Evolutionary conservation across 2,329 filamentous ascomycete genomes (phyloP), one percentile per base, ranked within the genome.

Genomic region (Aureobasidium sp.): DNA sequence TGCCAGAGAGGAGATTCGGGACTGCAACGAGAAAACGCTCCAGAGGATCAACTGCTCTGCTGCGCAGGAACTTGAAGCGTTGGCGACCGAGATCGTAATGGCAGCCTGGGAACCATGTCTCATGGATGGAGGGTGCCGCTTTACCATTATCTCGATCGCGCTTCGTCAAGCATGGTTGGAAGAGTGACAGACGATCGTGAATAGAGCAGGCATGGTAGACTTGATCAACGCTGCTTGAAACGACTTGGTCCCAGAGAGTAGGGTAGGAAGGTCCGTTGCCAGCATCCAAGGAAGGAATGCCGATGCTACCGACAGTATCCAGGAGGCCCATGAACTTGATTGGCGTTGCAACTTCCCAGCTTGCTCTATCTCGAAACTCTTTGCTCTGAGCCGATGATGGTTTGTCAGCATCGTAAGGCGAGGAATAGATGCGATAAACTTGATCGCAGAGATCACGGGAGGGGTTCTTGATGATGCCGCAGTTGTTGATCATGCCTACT

Each of bases 401-500:
- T 17, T 68, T 67, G 36, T 74, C 72, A 20, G 67, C 63, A 1
- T 67, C 65, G 0, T 73, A 65, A 1, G 66, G 64, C 3, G 68
- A 70, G 8, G 72, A 67, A 46, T 74, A 74, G 1, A 70, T 73
- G 9, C 70, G 64, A 47, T 73, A 74, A 1, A 74, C 66, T 29
- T 72, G 70, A 26, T 68, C 66, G 53, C 72, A 73, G 1, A 74
- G 65, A 26, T 62, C 61, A 12, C 34, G 42, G 7, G 50, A 56
- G 1, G 60, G 60, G 26, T 57, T 36, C 26, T 62, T 62, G 46
- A 63, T 9, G 17, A 67, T 69, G 46, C 70, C 69, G 65, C 73
- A 69, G 34, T 72, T 67, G 63, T 76, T 71, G 4, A 78, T 69
- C 34, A 78, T 66, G 6, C 74, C 73, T 20, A 74, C 72, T 1